A percentile compares a stretch with the other conserved stretches of the same genome.
phyloP scores from a whole-genome alignment of 108 stramenopile species.

The Stephanodiscus triporus region DNA sequence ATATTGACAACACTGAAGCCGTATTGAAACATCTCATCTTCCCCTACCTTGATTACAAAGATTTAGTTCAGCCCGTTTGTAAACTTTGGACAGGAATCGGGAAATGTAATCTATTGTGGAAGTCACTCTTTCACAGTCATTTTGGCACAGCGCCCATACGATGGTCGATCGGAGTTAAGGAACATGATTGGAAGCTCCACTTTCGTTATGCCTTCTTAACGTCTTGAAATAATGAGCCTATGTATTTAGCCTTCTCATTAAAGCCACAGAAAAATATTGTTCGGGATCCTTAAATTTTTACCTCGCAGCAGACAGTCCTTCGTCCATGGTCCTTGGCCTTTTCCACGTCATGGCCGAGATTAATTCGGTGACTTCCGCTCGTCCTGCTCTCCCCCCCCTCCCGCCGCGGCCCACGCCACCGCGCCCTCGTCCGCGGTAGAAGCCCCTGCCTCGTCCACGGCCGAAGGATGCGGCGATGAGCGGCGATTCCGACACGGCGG shows the following conservation, averaged over 20 bases:
- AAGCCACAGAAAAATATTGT: too few relatives aligned
- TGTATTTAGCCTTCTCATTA: too few relatives aligned
- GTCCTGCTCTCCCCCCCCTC: conserved; percentile 42
- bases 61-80: conserved; percentile 34
- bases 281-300: background rate
- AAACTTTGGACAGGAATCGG: conserved; percentile 40
- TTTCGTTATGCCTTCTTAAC: conserved; percentile 14
- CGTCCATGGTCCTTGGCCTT: conserved; percentile 57
- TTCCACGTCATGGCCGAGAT: conserved; percentile 81
- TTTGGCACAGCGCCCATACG: conserved; percentile 14
- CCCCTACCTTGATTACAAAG: conserved; percentile 37
- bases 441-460: conserved; percentile 47
- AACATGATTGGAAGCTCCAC: conserved; percentile 22
- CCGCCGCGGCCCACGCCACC: conserved; percentile 50
- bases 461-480: conserved; percentile 45
- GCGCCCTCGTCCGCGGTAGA: background rate
- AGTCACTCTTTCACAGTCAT: conserved; percentile 27
- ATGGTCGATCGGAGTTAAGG: background rate
- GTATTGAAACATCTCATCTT: conserved; percentile 31
- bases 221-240: too few relatives aligned
- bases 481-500: conserved; percentile 54
- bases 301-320: conserved; percentile 31
- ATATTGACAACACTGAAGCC: conserved; percentile 7
- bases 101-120: conserved; percentile 26
- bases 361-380: conserved; percentile 60